Evolutionary conservation across 169 alveolate genomes (phyloP).

Genomic region (Plasmodium knowlesi): DNA sequence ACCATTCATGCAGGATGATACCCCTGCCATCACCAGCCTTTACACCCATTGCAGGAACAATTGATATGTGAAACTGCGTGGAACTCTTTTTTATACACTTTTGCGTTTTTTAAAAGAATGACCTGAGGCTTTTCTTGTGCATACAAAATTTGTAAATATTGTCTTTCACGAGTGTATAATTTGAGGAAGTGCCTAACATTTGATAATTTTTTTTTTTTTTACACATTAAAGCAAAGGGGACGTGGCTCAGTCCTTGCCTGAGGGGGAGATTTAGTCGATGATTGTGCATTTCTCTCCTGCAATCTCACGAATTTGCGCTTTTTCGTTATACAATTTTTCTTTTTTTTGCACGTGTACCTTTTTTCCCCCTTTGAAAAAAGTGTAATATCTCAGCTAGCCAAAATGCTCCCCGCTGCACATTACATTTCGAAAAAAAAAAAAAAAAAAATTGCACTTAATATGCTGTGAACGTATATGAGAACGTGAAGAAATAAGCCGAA

Average conservation of each 20-base stretch:
- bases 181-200: not conserved
- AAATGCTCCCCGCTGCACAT: not conserved
- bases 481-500: not conserved
- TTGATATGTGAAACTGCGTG: not conserved
- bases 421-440: conserved; percentile 5
- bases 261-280: conserved; percentile 1
- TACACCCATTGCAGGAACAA: not conserved
- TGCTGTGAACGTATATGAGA: not conserved
- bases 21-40: not conserved
- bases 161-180: conserved; percentile 15
- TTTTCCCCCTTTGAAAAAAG: not conserved
- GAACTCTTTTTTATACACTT: not conserved
- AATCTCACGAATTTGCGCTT: not conserved
- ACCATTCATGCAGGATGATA: not conserved
- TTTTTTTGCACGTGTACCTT: not conserved
- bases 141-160: not conserved
- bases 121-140: not conserved
- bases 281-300: not conserved
- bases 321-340: not conserved
- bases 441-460: conserved; percentile 1
- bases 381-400: conserved; percentile 10
- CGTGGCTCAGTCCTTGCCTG: not conserved
- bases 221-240: not conserved
- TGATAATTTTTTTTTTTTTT: not conserved
- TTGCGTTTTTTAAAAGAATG: not conserved